Evolutionary conservation across 495 filamentous ascomycete genomes (phyloP).

Genomic region (Hypomontagnella monticulosa): DNA sequence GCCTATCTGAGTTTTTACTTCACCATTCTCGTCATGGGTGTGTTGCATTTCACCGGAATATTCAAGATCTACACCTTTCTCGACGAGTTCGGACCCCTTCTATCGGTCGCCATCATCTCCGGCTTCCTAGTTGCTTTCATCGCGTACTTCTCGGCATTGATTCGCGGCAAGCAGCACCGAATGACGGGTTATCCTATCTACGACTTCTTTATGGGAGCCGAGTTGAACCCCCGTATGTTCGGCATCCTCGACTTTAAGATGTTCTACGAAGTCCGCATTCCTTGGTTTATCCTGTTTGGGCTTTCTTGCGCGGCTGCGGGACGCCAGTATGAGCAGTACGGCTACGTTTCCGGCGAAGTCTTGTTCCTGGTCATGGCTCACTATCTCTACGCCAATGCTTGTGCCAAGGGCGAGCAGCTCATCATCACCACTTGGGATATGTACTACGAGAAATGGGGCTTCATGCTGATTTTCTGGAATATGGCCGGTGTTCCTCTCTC

Average conservation of each 20-base stretch:
- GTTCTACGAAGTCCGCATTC: conserved; percentile 98
- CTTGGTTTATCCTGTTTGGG: conserved; percentile 94
- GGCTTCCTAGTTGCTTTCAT: conserved; percentile 82
- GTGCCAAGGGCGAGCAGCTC: conserved; percentile 94
- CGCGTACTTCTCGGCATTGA: conserved; percentile 84
- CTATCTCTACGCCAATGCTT: conserved; percentile 95
- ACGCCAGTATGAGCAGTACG: conserved; percentile 87
- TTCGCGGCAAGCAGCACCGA: conserved; percentile 82
- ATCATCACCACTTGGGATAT: conserved; percentile 98
- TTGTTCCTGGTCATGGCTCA: conserved; percentile 91
- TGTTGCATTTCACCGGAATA: conserved; percentile 79
- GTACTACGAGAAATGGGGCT: conserved; percentile 99
- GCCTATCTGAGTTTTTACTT: conserved; percentile 86
- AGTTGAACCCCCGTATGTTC: conserved; percentile 96
- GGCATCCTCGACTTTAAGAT: conserved; percentile 97
- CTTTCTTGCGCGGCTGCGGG: conserved; percentile 79
- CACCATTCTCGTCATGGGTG: conserved; percentile 73
- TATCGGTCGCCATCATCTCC: conserved; percentile 90
- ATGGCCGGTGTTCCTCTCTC: conserved; percentile 92
- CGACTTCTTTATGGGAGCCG: conserved; percentile 99
- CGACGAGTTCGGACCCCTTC: conserved; percentile 91
- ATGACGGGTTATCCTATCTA: conserved; percentile 94
- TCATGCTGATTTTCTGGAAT: conserved; percentile 99
- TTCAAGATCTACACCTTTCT: conserved; percentile 95
- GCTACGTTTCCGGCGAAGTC: conserved; percentile 91